Conservation (phyloP, 495 filamentous ascomycete genomes). For the Podospora fimiseda region DNA sequence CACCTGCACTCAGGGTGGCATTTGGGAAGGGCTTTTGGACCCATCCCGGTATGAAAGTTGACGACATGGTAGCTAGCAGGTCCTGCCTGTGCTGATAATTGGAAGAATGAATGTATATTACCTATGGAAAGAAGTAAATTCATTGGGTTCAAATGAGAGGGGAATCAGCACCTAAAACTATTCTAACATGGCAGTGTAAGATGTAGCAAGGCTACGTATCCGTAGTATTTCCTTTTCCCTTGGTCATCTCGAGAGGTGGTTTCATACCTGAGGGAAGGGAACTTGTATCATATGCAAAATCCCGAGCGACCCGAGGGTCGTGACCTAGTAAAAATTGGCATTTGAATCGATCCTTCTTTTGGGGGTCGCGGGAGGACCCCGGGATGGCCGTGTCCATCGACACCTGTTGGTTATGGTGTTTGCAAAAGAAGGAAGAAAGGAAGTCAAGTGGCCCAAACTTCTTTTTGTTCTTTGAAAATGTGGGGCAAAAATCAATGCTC, state of each 20-base stretch:
- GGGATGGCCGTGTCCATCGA: no score
- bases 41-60: constrained; percentile 27
- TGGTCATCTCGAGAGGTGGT: neutral
- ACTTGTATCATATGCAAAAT: no score
- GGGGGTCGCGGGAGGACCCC: no score
- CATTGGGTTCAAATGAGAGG: neutral
- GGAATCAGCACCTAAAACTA: neutral
- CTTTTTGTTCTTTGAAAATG: no score
- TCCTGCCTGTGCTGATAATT: neutral
- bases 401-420: no score
- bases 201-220: neutral
- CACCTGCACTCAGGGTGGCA: constrained; percentile 42
- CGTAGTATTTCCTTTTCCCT: neutral
- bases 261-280: no score
- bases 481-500: no score
- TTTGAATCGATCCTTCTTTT: no score
- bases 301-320: no score
- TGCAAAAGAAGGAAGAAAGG: no score
- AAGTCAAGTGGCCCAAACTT: no score
- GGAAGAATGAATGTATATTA: neutral
- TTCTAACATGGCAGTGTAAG: neutral
- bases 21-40: constrained; percentile 29
- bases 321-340: no score
- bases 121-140: neutral
- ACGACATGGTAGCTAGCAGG: neutral